Evolutionary conservation across 2,329 filamentous ascomycete genomes (phyloP).

Genomic region (Trichophyton benhamiae): DNA sequence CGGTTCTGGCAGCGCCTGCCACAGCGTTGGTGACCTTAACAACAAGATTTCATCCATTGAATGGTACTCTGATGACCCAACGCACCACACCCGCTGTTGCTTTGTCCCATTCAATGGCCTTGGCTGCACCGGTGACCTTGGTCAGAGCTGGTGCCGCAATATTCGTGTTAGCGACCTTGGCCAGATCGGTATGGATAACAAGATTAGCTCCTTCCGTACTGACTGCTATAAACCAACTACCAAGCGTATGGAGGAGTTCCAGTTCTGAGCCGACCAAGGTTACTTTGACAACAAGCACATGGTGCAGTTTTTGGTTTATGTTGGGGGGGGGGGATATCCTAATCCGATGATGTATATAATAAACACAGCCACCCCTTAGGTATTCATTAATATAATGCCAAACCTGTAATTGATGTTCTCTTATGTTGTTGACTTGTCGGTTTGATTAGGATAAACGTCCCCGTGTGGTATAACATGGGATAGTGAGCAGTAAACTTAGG

Average conservation of each 20-base stretch:
- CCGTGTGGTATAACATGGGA: no score
- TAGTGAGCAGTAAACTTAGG: background rate
- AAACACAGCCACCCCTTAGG: background rate
- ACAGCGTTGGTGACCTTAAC: background rate
- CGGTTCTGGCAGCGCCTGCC: background rate
- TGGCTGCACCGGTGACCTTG: background rate
- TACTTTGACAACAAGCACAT: background rate
- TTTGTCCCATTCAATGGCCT: constrained; percentile 1
- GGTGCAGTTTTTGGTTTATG: background rate
- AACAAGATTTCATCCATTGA: constrained; percentile 2
- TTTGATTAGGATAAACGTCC: no score
- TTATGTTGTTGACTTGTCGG: no score
- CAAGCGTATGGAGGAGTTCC: background rate
- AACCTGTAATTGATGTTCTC: no score
- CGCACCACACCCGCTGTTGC: constrained; percentile 1
- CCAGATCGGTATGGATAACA: constrained; percentile 2
- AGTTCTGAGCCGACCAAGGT: background rate
- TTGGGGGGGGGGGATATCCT: background rate
- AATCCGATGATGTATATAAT: background rate
- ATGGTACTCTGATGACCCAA: background rate
- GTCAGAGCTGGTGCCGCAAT: constrained; percentile 1
- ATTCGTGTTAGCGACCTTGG: background rate
- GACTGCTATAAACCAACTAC: background rate
- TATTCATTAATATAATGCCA: background rate
- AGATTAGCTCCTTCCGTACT: background rate